These are phyloP conservation scores for Geotrichum siamense DNA, from an alignment of 1,139 yeast genomes.

Conservation along the genomic window DNA sequence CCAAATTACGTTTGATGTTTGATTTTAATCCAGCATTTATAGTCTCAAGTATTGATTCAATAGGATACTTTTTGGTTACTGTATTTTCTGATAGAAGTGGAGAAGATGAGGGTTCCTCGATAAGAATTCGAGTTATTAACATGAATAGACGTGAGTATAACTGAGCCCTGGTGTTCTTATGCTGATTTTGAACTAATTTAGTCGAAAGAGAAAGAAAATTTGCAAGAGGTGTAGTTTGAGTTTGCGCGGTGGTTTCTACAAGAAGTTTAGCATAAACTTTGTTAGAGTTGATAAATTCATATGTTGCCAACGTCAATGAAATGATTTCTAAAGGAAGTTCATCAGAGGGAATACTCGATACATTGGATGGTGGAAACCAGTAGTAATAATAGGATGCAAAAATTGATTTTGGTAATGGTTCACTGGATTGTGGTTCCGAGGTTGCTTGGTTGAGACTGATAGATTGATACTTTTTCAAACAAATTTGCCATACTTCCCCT, in stretches of 20 bases:
- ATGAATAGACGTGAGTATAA: constrained; percentile 31
- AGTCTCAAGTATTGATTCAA: constrained; percentile 34
- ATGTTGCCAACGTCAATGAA: constrained; percentile 32
- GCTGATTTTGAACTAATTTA: constrained; percentile 32
- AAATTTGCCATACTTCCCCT: constrained; percentile 28
- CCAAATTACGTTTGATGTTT: constrained; percentile 31
- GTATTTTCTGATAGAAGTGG: constrained; percentile 20
- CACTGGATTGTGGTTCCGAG: not conserved
- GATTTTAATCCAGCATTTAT: constrained; percentile 31
- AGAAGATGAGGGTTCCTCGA: constrained; percentile 29
- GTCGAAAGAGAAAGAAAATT: constrained; percentile 32
- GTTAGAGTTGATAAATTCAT: constrained; percentile 35
- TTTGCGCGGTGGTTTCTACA: constrained; percentile 23
- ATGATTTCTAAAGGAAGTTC: constrained; percentile 26
- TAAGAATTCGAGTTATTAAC: constrained; percentile 29
- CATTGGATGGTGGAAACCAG: constrained; percentile 4
- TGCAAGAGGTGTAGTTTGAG: constrained; percentile 23
- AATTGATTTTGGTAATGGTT: not conserved
- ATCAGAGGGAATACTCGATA: not conserved
- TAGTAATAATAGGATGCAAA: not conserved
- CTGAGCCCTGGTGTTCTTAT: constrained; percentile 25
- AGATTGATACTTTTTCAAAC: constrained; percentile 21
- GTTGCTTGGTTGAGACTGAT: not conserved
- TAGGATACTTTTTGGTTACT: constrained; percentile 17
- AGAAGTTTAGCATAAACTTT: constrained; percentile 32